Conservation (phyloP, 441 rosid genomes). For the Pelargonium myrrhifolium region DNA sequence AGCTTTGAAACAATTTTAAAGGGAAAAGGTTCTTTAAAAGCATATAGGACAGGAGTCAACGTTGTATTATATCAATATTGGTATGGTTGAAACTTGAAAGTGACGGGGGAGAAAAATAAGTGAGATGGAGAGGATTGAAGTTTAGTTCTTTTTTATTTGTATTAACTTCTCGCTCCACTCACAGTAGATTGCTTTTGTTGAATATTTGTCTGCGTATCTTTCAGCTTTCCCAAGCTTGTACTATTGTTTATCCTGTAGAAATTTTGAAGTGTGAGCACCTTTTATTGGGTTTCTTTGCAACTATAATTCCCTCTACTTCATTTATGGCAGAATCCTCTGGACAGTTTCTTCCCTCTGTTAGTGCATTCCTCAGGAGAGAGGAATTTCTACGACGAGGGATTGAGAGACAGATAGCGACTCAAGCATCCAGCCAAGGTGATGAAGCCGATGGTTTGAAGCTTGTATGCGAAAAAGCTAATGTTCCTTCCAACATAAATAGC, state of each 20-base stretch:
- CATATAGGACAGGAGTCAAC: background rate
- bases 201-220: background rate
- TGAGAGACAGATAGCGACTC: slow-evolving; percentile 24
- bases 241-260: background rate
- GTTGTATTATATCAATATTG: background rate
- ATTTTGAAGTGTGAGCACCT: background rate
- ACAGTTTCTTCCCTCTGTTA: slow-evolving; percentile 29
- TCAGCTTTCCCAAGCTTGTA: background rate
- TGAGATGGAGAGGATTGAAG: background rate
- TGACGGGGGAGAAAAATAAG: background rate
- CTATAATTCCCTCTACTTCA: background rate
- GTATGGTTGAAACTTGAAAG: background rate
- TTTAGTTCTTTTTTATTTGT: background rate
- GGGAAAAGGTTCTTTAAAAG: background rate
- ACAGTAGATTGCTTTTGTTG: background rate
- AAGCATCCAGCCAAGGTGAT: slow-evolving; percentile 19
- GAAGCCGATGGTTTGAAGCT: slow-evolving; percentile 22
- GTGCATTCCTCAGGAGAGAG: slow-evolving; percentile 31
- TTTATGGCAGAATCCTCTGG: slow-evolving; percentile 24
- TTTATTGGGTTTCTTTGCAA: background rate
- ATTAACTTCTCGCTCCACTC: no score
- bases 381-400: slow-evolving; percentile 29
- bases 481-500: slow-evolving; percentile 15
- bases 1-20: background rate
- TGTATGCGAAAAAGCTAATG: slow-evolving; percentile 18